Evolutionary conservation across 2,329 filamentous ascomycete genomes (phyloP), one percentile per base, ranked within the genome.

Genomic region (Monilinia vaccinii-corymbosi): DNA sequence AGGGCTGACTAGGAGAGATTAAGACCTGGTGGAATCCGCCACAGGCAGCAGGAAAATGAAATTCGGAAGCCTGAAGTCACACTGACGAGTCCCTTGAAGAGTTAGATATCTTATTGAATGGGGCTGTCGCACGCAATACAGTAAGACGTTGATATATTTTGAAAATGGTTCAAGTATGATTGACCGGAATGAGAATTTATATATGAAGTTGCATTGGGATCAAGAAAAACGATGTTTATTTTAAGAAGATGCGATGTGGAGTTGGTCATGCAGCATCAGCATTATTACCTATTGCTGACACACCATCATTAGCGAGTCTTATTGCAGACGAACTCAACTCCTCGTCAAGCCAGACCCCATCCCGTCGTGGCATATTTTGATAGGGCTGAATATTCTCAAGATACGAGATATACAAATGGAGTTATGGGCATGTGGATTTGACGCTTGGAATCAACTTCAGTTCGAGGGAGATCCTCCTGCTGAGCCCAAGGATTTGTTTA

Each of bases 371-470:
- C 11, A 38, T 36, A 57, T 53, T 25, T 32, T 44, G 38, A 25
- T 44, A 53, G 25, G 51, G 38, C 38, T 53, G 51, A 34, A 32
- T 7, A 44, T 3, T 21, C 14, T 18, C 11, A 44, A 44, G 13
- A 32, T 53, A 53, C 38, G 25, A 44, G 13, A 28, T 18, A 40
- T 21, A 13, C 23, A 44, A 18, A 67, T 82, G 79, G 73, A 79
- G 56, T 70, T 86, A 6, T 81, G 79, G 67, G 80, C 77, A 46
- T 65, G 78, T 3, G 83, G 83, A 45, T 79, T 82, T 71, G 85
- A 86, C 67, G 80, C 81, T 58, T 85, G 80, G 80, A 71, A 72
- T 59, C 82, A 85, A 66, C 74, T 85, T 18, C 64, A 68, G 2
- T 78, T 83, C 8, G 62, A 62, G 0, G 59, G 42, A 47, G 32